A percentile compares a stretch with the other conserved stretches of the same genome.
These are phyloP conservation scores for Candida sanyiensis DNA, from an alignment of 805 yeast species.

Conservation along the genomic window DNA sequence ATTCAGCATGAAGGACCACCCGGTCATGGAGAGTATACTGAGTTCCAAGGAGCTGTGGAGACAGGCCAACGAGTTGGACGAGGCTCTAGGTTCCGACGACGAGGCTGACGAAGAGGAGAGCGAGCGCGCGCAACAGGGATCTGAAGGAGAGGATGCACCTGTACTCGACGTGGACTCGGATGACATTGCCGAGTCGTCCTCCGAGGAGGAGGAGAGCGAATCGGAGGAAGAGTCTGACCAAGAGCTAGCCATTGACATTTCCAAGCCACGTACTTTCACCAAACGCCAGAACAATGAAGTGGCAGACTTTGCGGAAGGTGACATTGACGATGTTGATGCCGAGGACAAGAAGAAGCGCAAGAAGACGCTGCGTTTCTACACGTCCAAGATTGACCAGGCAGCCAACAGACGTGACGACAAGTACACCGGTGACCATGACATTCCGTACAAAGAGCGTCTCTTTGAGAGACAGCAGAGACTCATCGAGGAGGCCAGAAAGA, in stretches of 20 bases:
- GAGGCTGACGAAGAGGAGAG: slow-evolving; percentile 10
- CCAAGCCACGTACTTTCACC: slow-evolving; percentile 48
- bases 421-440: slow-evolving; percentile 78
- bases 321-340: slow-evolving; percentile 73
- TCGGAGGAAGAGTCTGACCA: slow-evolving; percentile 8
- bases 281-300: slow-evolving; percentile 25
- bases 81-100: slow-evolving; percentile 11
- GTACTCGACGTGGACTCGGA: slow-evolving; percentile 4
- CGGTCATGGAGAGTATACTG: slow-evolving; percentile 82
- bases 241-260: slow-evolving; percentile 45
- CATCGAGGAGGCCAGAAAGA: slow-evolving; percentile 78
- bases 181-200: slow-evolving; percentile 11
- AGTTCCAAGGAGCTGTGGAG: slow-evolving; percentile 86
- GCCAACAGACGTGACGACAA: slow-evolving; percentile 54
- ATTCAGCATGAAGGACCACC: slow-evolving; percentile 74
- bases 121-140: neutral
- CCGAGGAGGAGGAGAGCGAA: neutral
- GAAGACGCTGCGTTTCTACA: slow-evolving; percentile 86
- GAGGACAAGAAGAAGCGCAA: slow-evolving; percentile 81
- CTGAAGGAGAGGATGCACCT: neutral
- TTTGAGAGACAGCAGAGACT: slow-evolving; percentile 87
- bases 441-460: slow-evolving; percentile 86
- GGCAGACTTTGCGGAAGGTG: slow-evolving; percentile 64
- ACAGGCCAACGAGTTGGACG: slow-evolving; percentile 57
- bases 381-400: slow-evolving; percentile 91